Base-by-base conservation (phyloP, 352 stramenopile genomes). In the Pythium apleroticum region DNA sequence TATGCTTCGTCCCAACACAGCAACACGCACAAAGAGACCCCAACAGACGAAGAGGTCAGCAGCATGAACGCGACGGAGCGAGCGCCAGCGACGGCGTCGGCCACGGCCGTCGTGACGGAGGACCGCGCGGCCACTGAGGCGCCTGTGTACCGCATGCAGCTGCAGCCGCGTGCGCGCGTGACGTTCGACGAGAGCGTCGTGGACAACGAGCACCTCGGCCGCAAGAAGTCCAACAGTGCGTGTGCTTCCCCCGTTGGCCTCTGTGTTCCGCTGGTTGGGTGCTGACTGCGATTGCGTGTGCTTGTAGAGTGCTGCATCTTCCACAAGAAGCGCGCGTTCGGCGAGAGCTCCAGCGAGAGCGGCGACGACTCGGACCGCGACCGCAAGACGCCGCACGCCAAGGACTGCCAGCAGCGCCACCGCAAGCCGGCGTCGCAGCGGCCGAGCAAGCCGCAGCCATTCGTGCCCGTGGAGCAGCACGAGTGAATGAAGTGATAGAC, bases 161-260 rank as follows among this genome's bases (percentile, higher is more conserved):
- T 97, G 43, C 78, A 91, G 59, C 86, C 91, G 45, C 87, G 89
- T 24, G 68, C 79, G 27, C 89, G 78, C 39, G 90, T 98, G 61
- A 89, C 77, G 35, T 98, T 96, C 65, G 82, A 93, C 41, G 88
- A 95, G 11, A 90, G 82, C 52, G 88, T 95, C 17, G 84, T 98
- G 52, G 90, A 98, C 70, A 98, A 98, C 76, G 92, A 98, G 66
- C 84, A 97, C 62, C 87, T 97, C 43, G 88, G 89, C 39, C 83
- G 88, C 68, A 97, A 91, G 70, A 94, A 90, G 41, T 97, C 87
- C 37, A 98, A 98, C 55, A 95, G 89, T 96, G 70, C 52, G 63
- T 65, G 4, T 35, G 31, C n/a, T n/a, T n/a, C n/a, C n/a, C n/a
- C n/a, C n/a, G n/a, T n/a, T n/a, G n/a, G n/a, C n/a, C n/a, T n/a